Percentiles rank a stretch among this genome's conserved stretches.
Evolutionary conservation across 208 protist species (phyloP).

Genomic region (Kentomonas sorsogonicus): DNA sequence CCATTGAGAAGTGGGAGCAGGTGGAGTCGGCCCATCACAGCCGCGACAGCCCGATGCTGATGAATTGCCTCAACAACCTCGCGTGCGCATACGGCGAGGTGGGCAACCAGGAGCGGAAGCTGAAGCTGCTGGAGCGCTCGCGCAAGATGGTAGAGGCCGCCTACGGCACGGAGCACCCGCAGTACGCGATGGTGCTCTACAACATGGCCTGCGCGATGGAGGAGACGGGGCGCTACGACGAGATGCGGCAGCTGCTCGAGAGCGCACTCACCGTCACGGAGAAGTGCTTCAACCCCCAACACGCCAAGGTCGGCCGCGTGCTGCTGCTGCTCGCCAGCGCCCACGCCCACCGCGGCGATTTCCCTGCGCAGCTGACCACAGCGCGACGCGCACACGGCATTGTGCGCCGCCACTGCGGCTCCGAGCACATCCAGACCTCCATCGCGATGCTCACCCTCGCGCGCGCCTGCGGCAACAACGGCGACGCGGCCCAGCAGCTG

Average conservation of each 20-base stretch:
- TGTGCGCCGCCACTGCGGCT: slow-evolving; percentile 68
- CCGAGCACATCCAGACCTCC: slow-evolving; percentile 72
- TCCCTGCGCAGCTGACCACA: slow-evolving; percentile 41
- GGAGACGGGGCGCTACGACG: slow-evolving; percentile 64
- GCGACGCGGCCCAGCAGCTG: slow-evolving; percentile 43
- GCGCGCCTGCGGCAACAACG: slow-evolving; percentile 56
- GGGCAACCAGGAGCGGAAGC: slow-evolving; percentile 64
- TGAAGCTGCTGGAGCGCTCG: slow-evolving; percentile 66
- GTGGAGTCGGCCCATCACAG: slow-evolving; percentile 43
- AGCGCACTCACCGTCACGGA: slow-evolving; percentile 65
- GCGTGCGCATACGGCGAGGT: slow-evolving; percentile 84
- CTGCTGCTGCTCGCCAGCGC: slow-evolving; percentile 66
- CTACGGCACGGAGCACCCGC: slow-evolving; percentile 76
- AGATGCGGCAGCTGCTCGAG: slow-evolving; percentile 66
- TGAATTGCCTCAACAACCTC: slow-evolving; percentile 84
- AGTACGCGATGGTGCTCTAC: slow-evolving; percentile 84
- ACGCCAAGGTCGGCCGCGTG: slow-evolving; percentile 77
- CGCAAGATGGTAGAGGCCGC: slow-evolving; percentile 43
- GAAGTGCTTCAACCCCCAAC: slow-evolving; percentile 51
- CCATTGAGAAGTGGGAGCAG: slow-evolving; percentile 68
- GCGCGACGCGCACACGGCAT: slow-evolving; percentile 67
- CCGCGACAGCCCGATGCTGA: slow-evolving; percentile 51
- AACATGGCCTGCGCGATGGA: slow-evolving; percentile 80
- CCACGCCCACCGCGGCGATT: slow-evolving; percentile 65
- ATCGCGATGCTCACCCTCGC: slow-evolving; percentile 66